These are phyloP conservation scores for Rhizophora apiculata DNA, from an alignment of 345 rosid species.

Conservation along the genomic window DNA sequence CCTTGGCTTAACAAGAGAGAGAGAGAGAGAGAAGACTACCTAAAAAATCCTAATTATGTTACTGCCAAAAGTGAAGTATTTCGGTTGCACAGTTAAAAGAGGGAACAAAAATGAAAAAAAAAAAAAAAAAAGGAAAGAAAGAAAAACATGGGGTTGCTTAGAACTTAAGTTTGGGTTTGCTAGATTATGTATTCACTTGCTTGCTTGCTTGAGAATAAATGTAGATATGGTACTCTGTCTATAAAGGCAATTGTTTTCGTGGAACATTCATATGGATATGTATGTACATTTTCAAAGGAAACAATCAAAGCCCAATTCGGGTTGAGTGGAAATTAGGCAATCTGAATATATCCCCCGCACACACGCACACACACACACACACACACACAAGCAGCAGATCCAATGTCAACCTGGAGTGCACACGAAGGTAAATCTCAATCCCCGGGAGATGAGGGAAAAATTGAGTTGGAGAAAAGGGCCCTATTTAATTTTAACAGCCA, in stretches of 20 bases:
- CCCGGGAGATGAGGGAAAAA: not conserved
- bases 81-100: not conserved
- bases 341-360: constrained; percentile 21
- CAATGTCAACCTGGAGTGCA: constrained; percentile 66
- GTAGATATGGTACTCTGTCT: constrained; percentile 29
- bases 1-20: not conserved
- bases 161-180: constrained; percentile 50
- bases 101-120: not conserved
- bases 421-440: constrained; percentile 38
- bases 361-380: too few species aligned
- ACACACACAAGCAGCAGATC: constrained; percentile 27
- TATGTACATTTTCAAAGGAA: constrained; percentile 3
- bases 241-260: constrained; percentile 23
- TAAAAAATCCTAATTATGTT: constrained; percentile 23
- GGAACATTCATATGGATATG: constrained; percentile 11
- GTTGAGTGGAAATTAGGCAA: constrained; percentile 75
- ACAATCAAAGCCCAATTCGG: constrained; percentile 23
- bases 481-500: constrained; percentile 8
- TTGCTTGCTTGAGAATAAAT: constrained; percentile 43
- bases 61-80: not conserved
- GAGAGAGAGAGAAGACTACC: constrained; percentile 16
- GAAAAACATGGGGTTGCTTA: constrained; percentile 46
- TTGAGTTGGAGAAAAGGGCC: not conserved
- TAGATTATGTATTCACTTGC: constrained; percentile 22
- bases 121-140: not conserved